phyloP scores from a whole-genome alignment of 2,329 filamentous ascomycete species.

The Penicillium vulpinum region DNA sequence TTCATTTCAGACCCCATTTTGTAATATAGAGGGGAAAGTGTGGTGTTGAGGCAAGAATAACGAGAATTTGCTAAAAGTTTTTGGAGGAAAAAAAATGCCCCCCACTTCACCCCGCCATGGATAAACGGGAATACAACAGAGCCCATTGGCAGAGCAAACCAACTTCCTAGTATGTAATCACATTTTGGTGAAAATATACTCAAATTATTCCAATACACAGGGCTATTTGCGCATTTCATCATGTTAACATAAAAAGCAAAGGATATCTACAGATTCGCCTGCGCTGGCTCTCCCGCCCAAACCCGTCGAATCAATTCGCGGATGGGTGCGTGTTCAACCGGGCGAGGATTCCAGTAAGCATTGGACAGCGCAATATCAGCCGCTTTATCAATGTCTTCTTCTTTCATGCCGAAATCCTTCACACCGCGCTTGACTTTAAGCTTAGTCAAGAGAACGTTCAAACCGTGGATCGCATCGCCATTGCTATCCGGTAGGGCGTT shows the following conservation, averaged over 20 bases:
- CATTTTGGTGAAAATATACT: neutral
- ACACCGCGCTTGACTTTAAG: slow-evolving; percentile 55
- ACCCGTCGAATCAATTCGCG: slow-evolving; percentile 59
- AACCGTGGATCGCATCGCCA: slow-evolving; percentile 58
- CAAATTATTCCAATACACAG: too few species aligned
- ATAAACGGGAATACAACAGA: slow-evolving; percentile 20
- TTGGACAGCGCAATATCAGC: slow-evolving; percentile 60
- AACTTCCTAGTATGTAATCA: slow-evolving; percentile 3
- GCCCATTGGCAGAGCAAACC: slow-evolving; percentile 23
- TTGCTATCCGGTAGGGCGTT: slow-evolving; percentile 57
- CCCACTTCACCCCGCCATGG: slow-evolving; percentile 37
- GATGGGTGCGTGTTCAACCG: slow-evolving; percentile 54
- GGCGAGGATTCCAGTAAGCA: slow-evolving; percentile 61
- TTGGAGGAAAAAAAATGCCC: slow-evolving; percentile 18
- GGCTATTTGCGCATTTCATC: neutral
- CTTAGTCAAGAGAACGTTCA: slow-evolving; percentile 58
- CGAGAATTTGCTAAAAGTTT: slow-evolving; percentile 23
- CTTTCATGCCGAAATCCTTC: slow-evolving; percentile 60
- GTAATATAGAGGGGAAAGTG: slow-evolving; percentile 1
- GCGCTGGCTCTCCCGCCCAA: slow-evolving; percentile 62
- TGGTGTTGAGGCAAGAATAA: neutral
- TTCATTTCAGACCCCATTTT: slow-evolving; percentile 37
- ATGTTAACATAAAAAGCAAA: neutral
- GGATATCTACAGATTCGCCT: slow-evolving; percentile 49
- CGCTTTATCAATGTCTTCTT: slow-evolving; percentile 61